phyloP scores from a whole-genome alignment of 495 filamentous ascomycete genomes.

The Pseudevernia furfuracea region DNA sequence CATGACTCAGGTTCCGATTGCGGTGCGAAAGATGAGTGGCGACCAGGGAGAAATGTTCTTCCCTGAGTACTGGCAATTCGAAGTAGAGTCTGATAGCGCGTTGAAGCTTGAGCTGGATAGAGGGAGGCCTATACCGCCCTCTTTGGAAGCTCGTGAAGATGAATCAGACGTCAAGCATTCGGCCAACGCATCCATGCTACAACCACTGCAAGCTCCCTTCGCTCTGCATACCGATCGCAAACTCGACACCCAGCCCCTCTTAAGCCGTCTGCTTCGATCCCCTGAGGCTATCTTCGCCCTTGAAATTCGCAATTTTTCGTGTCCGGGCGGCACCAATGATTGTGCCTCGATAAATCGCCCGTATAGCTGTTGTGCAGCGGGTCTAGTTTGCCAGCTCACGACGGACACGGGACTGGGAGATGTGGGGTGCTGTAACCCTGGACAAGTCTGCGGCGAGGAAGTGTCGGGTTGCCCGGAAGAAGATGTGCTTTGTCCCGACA shows the following conservation, averaged over 20 bases:
- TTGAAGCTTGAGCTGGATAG: slow-evolving; percentile 30
- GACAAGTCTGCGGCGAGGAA: slow-evolving; percentile 57
- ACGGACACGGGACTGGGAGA: slow-evolving; percentile 63
- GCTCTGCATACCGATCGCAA: slow-evolving; percentile 28
- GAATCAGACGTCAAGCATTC: not conserved
- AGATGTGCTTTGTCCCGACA: slow-evolving; percentile 59
- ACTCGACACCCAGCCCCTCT: slow-evolving; percentile 14
- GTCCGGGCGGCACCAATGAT: slow-evolving; percentile 58
- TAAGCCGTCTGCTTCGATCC: slow-evolving; percentile 23
- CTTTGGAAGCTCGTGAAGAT: not conserved
- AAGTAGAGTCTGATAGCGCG: slow-evolving; percentile 24
- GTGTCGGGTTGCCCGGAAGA: slow-evolving; percentile 56
- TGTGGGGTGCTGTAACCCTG: slow-evolving; percentile 79
- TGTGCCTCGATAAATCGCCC: slow-evolving; percentile 64
- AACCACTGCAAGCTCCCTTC: slow-evolving; percentile 36
- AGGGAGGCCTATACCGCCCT: slow-evolving; percentile 19
- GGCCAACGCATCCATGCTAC: slow-evolving; percentile 29
- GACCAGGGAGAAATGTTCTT: slow-evolving; percentile 86
- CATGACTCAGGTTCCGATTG: slow-evolving; percentile 34
- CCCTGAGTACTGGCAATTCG: slow-evolving; percentile 53
- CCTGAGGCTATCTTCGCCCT: slow-evolving; percentile 26
- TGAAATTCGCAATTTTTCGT: slow-evolving; percentile 55
- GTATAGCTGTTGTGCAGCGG: slow-evolving; percentile 66
- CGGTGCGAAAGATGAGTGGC: slow-evolving; percentile 65
- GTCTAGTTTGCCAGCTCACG: slow-evolving; percentile 63